phyloP scores from a whole-genome alignment of 495 filamentous ascomycete genomes.

The Neurospora terricola region DNA sequence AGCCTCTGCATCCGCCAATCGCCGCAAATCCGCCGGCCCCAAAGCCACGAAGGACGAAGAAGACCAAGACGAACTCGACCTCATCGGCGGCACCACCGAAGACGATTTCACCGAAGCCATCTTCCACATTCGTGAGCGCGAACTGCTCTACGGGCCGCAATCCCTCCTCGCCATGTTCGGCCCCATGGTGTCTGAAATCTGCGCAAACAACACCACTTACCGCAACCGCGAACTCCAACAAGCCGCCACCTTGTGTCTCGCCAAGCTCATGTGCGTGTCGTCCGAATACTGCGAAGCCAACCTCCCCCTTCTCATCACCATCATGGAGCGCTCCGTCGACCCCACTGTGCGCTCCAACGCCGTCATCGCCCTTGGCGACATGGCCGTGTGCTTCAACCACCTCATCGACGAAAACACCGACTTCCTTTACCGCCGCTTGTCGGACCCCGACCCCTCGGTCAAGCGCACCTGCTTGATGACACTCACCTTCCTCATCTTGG shows the following conservation, averaged over 20 bases:
- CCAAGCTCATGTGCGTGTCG: slow-evolving; percentile 95
- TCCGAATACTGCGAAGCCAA: slow-evolving; percentile 93
- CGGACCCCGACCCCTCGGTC: slow-evolving; percentile 78
- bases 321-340: slow-evolving; percentile 86
- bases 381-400: slow-evolving; percentile 99
- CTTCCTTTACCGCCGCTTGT: slow-evolving; percentile 87
- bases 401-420: slow-evolving; percentile 99
- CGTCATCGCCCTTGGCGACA: slow-evolving; percentile 93
- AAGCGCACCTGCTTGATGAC: slow-evolving; percentile 99
- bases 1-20: slow-evolving; percentile 5
- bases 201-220: slow-evolving; percentile 86
- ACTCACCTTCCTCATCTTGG: slow-evolving; percentile 91
- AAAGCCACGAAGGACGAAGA: slow-evolving; percentile 43
- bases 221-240: slow-evolving; percentile 80
- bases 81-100: slow-evolving; percentile 94
- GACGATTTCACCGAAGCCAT: slow-evolving; percentile 98
- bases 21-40: background rate
- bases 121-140: slow-evolving; percentile 85
- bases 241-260: slow-evolving; percentile 89
- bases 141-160: slow-evolving; percentile 78
- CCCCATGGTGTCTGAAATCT: slow-evolving; percentile 83
- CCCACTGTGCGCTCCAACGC: slow-evolving; percentile 89
- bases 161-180: slow-evolving; percentile 86
- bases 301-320: slow-evolving; percentile 89
- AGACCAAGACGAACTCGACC: slow-evolving; percentile 77